Base-by-base conservation (phyloP, 345 rosid species). In the Fremontodendron californicum region DNA sequence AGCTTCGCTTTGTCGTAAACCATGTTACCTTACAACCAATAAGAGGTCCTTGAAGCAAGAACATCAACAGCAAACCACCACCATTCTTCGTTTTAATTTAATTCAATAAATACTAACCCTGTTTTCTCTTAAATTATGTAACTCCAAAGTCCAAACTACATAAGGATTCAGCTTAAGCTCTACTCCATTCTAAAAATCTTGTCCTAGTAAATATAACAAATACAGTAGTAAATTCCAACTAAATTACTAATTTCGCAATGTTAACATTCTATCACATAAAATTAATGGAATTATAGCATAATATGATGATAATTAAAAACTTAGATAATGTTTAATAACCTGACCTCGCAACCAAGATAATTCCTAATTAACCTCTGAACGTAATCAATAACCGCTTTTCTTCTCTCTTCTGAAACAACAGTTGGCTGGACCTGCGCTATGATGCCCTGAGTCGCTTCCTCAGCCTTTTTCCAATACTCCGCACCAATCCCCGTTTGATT, bases 401-500 rank as follows among this genome's bases (percentile, higher is more conserved):
- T 84, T 82, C 91, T 86, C 82, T 83, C 86, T 84, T 92, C 95
- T 10, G 95, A 91, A 5, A 83, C 87, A 77, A 67, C 75, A 72
- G 90, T 89, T 6, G 97, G 93, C 77, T 89, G 97, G 60, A 92
- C 91, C 79, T 81, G 84, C 45, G 87, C 84, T 60, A 91, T 90
- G 76, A 92, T 90, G 57, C 69, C 85, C 73, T 83, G 86, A 67
- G 91, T 86, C 58, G 85, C 90, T 79, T 87, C 90, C 92, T 92
- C 97, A 19, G 89, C 86, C 73, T 40, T 81, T 65, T n/a, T 79
- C 91, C 90, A 88, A 78, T 78, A 83, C 84, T 88, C 90, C 15
- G 78, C 79, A 71, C 66, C 75, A 57, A 85, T 79, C 71, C 40
- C 85, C 71, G 84, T 72, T 23, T 74, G 87, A 78, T 85, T 76